Conservation (phyloP, 352 stramenopile genomes). For the Blastocystis sp. region DNA sequence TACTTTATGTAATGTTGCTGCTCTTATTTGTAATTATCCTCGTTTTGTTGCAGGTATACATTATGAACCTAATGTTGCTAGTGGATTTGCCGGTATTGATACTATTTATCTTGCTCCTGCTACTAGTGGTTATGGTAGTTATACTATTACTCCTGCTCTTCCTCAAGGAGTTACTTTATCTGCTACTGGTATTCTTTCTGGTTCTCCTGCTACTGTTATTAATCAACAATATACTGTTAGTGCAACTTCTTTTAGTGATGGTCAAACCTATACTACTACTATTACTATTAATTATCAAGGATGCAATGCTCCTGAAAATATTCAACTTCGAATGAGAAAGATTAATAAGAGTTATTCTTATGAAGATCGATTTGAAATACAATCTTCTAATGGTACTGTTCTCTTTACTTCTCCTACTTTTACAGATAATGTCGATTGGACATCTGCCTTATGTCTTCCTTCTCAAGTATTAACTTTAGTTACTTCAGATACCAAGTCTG, state of each 20-base stretch:
- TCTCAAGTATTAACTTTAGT: too few relatives aligned
- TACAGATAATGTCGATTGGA: too few relatives aligned
- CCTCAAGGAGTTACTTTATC: too few relatives aligned
- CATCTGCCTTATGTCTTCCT: too few relatives aligned
- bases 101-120: background rate
- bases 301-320: slow-evolving; percentile 16
- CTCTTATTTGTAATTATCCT: too few relatives aligned
- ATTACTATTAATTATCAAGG: slow-evolving; percentile 7
- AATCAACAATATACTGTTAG: too few relatives aligned
- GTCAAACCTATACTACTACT: background rate
- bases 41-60: slow-evolving; percentile 1
- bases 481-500: too few relatives aligned
- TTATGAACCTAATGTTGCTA: slow-evolving; percentile 9
- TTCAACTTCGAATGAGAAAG: background rate
- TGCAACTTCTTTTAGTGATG: background rate
- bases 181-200: slow-evolving; percentile 1
- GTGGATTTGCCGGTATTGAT: slow-evolving; percentile 5
- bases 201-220: background rate
- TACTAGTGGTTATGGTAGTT: background rate
- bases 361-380: too few relatives aligned
- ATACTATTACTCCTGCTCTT: slow-evolving; percentile 2
- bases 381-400: too few relatives aligned
- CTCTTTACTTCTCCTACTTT: too few relatives aligned
- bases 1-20: too few relatives aligned
- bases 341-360: too few relatives aligned